Base-by-base conservation (phyloP, 2,329 filamentous ascomycete genomes). In the Pseudocercospora crystallina region DNA sequence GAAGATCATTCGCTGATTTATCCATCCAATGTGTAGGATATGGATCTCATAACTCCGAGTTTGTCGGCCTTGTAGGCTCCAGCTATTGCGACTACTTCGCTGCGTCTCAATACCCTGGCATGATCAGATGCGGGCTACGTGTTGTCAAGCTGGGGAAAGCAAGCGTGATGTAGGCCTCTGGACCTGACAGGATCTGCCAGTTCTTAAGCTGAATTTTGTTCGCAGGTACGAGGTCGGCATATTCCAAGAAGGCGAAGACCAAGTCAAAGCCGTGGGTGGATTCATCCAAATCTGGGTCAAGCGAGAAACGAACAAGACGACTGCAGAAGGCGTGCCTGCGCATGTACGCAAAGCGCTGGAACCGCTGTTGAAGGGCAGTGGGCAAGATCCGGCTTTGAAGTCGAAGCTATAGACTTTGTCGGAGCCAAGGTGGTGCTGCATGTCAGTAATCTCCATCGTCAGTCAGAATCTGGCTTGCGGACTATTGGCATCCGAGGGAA, bases 1-100 rank as follows among this genome's bases (percentile, higher is more conserved):
- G 20, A 26, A 26, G 20, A 26, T 3, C 7, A 7, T 26, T 26
- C 20, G 20, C 20, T 26, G 20, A 26, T 26, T 26, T 3, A 26
- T n/a, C 20, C 7, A 26, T 26, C 7, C 20, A 7, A 26, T 26
- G 20, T 26, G 7, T 7, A 26, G 91, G 51, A 13, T 45, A 49
- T 31, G 44, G 29, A 12, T 41, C 80, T 94, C 43, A 73, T 86
- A 57, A 90, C 89, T 87, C 86, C 1, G 68, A 80, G 1, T 85
- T 91, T 61, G 88, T 94, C 59, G 89, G 87, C 15, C 80, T 97
- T 20, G 90, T 94, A 42, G 91, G 91, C 1, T 88, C 90, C 65
- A 87, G 88, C 1, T 85, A 90, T 67, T 91, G 86, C 64, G 86
- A 95, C 73, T 96, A 89, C 71, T 89, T 96, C 65, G 82, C 84